Evolutionary conservation across 257 asterid genomes (phyloP).

Genomic region (Solanum sparsipilum): DNA sequence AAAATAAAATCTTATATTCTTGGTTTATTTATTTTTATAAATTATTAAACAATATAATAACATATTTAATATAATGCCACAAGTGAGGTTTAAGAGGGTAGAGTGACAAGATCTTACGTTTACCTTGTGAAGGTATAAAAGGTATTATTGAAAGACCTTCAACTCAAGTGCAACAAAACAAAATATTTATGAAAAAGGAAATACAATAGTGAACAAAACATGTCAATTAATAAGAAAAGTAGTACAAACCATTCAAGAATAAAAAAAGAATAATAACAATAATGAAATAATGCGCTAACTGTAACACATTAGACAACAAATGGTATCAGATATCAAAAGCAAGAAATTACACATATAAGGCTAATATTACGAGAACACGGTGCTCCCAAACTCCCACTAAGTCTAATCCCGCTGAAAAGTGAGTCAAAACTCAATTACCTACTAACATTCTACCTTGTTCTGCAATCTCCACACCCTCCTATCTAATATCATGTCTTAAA

Average conservation of each 20-base stretch:
- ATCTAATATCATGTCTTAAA: neutral
- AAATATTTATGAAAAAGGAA: no score
- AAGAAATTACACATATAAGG: no score
- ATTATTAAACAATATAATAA: neutral
- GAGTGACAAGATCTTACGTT: neutral
- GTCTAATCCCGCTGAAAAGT: neutral
- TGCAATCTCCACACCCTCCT: neutral
- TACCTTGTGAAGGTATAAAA: neutral
- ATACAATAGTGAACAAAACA: neutral
- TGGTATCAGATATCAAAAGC: neutral
- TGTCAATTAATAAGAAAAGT: neutral
- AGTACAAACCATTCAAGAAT: neutral
- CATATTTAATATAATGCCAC: neutral
- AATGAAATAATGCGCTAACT: neutral
- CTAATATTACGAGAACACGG: neutral
- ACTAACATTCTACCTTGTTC: neutral
- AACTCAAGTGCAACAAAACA: neutral
- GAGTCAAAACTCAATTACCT: neutral
- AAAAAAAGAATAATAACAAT: no score
- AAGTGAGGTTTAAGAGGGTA: no score
- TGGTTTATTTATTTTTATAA: neutral
- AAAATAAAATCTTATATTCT: neutral
- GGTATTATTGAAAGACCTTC: neutral
- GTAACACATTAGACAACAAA: neutral
- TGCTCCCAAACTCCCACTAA: neutral